Base-by-base conservation (phyloP, 2,329 filamentous ascomycete species). In the Talaromyces verruculosus region DNA sequence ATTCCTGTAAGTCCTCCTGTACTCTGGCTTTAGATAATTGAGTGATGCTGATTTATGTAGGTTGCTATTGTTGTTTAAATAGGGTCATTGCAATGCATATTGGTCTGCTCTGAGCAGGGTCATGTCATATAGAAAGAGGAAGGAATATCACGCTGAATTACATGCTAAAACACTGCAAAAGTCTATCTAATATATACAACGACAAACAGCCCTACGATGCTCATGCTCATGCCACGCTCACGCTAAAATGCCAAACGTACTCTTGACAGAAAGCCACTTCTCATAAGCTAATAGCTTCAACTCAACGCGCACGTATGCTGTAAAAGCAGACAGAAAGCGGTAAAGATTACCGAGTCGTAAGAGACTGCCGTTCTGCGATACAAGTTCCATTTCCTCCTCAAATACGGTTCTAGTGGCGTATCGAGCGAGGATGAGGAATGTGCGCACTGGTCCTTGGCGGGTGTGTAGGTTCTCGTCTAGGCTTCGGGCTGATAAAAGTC, bases 391-490 rank as follows among this genome's bases (percentile, higher is more conserved):
- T 67, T 85, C 79, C 72, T 89, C 87, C 67, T 88, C 82, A 71
- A 86, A 88, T 15, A 89, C 86, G 8, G 84, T 85, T 51, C 85
- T 81, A 17, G 85, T 86, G 19, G 87, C 87, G 72, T 89, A 89
- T 41, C 84, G 82, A 5, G 87, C 87, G 30, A 89, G 83, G 66
- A 89, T 89, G 68, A 89, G 79, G 73, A 89, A 89, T 3, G 84
- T 86, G 41, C 87, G 81, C 59, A 87, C 79, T 0, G 87, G 86
- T 0, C 87, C 87, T 71, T 87, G 78, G 49, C 78, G 78, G n/a
- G 82, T 83, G 63, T 83, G 82, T 17, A 84, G 72, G 74, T 90
- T 93, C 82, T 99, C 95, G 76, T 99, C 95, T 19, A 99, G 85
- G 72, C 90, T 95, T 69, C 95, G 88, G 17, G 95, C 84, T 86